Evolutionary conservation across 2,329 filamentous ascomycete species (phyloP), one percentile per base, ranked within the genome.

Genomic region (Aspergillus fijiensis): DNA sequence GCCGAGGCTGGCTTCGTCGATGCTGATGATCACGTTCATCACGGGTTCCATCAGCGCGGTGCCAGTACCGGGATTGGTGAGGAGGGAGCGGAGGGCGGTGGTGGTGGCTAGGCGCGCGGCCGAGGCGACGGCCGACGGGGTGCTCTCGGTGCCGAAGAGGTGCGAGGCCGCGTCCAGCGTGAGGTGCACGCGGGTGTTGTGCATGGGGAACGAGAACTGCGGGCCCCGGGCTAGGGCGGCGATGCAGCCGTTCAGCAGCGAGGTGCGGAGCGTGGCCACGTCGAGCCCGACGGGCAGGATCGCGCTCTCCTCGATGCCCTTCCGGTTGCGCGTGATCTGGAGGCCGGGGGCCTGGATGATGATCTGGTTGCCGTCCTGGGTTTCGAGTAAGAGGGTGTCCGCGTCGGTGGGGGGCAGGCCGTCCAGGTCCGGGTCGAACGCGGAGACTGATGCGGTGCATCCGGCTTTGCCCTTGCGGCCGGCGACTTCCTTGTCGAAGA

Each of bases 211-310:
- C 19, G 85, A 86, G 61, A 92, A 88, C 51, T 89, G 86, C 0
- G 95, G 94, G 0, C 95, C 95, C 27, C 93, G 87, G 7, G 93
- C 89, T 10, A 98, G 82, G 5, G 91, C 94, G 25, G 93, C 92
- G 23, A 90, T 84, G 29, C 89, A 89, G 33, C 95, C 95, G 67
- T 92, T 95, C 63, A 89, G 82, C 19, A 97, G 84, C 49, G 83
- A 74, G 72, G 78, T 75, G 57, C 83, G 72, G 62, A 87, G 68
- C 16, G 78, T 70, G 60, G 78, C 63, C 51, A 85, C 58, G 58
- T 83, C 76, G 65, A 87, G 70, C 68, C 85, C 76, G 72, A 85
- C 57, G 67, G 84, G 80, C 76, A 89, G 75, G 74, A 81, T 67
- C 78, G 85, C 69, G 51, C 70, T 72, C 45, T 81, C 77, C 47